Evolutionary conservation across 352 stramenopile genomes (phyloP).

Genomic region (Aphanomyces astaci): DNA sequence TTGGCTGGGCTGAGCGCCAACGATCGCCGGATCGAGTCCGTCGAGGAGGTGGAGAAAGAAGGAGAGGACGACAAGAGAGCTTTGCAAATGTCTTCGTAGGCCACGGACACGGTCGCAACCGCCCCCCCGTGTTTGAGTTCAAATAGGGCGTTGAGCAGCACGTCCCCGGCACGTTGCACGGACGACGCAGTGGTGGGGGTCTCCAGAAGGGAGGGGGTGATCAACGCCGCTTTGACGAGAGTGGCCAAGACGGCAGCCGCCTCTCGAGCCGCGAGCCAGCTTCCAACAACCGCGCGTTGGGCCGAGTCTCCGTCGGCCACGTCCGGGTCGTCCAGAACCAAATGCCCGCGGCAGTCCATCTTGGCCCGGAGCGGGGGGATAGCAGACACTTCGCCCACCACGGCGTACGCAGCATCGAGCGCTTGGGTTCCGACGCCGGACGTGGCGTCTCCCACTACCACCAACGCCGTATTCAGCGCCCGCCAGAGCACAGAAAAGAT

Average conservation of each 20-base stretch:
- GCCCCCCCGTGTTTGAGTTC: constrained; percentile 85
- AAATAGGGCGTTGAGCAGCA: constrained; percentile 73
- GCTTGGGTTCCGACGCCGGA: constrained; percentile 53
- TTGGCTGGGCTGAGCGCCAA: constrained; percentile 47
- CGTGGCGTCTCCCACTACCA: constrained; percentile 66
- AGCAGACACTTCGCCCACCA: constrained; percentile 56
- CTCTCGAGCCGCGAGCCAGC: constrained; percentile 80
- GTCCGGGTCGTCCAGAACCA: constrained; percentile 56
- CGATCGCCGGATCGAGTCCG: constrained; percentile 29
- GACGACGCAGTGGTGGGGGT: constrained; percentile 47
- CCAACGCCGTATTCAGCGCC: constrained; percentile 55
- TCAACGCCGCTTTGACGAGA: constrained; percentile 55
- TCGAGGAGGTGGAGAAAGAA: background rate
- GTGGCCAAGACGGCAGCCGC: constrained; percentile 68
- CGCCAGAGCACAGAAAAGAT: constrained; percentile 49
- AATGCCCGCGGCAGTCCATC: constrained; percentile 74
- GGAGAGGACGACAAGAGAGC: constrained; percentile 63
- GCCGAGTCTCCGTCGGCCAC: constrained; percentile 45
- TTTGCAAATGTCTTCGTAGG: constrained; percentile 80
- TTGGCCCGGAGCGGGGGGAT: constrained; percentile 39
- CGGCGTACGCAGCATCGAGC: constrained; percentile 48
- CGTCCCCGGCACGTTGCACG: constrained; percentile 51
- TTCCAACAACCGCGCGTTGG: constrained; percentile 75
- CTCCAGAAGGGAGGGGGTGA: constrained; percentile 27
- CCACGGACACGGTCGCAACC: constrained; percentile 69